Base-by-base conservation (phyloP, 805 yeast species). In the Ogataea trehalophila region DNA sequence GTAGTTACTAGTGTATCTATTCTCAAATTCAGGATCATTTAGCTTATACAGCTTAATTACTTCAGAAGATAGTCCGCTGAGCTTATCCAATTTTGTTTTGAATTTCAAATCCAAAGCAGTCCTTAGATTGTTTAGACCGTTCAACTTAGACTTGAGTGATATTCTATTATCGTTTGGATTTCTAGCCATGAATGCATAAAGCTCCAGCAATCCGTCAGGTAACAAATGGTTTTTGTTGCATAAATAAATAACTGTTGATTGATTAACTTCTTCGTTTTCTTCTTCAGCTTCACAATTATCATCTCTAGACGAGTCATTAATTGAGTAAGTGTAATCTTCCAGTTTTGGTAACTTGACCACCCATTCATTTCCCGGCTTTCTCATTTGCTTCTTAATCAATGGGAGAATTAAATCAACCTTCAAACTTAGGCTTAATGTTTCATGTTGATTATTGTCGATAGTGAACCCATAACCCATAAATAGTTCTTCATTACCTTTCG, bases 381-480 rank as follows among this genome's bases (percentile, higher is more conserved):
- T 18, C 4, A 51, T 6, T 17, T 49, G 48, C 1, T 20, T 16
- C n/a, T 47, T 23, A 11, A 48, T 11, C 8, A 37, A 18, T 1
- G 47, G 44, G 5, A 43, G 35, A 23, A 54, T 15, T 0, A 42
- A 37, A 1, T 73, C 70, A 2, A 87, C 67, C 58, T 79, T 79
- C 47, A 89, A 70, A 5, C 85, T 75, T 39, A 90, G 71, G 15
- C 80, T 80, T 1, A 82, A 68, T 5, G 69, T 59, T 52, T 87
- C 92, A 34, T 79, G 79, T 9, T 68, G 67, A 55, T 85, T 86
- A 17, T 72, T 67, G 16, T 74, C 74, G 2, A 81, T 42, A 9
- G 81, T 75, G 65, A 91, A 91, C 0, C 97, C 97, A 62, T 91
- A 91, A 0, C 85, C 90, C 55, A 90, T 67, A 6, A 91, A 64